Conservation (phyloP, 192 early-diverging fungal genomes). For the Entomortierella lignicola region DNA sequence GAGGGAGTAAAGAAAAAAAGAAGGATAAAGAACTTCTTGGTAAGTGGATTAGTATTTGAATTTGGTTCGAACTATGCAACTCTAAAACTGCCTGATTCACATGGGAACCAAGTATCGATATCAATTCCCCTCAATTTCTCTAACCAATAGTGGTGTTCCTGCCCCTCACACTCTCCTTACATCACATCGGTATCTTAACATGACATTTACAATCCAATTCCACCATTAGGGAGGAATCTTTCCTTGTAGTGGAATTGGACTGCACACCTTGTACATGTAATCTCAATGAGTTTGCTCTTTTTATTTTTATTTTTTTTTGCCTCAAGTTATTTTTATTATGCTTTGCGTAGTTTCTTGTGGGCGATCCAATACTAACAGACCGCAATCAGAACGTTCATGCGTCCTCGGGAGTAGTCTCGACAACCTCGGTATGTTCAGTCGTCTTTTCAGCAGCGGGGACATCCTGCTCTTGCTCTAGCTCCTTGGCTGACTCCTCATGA, state of each 20-base stretch:
- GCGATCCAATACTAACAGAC: too few relatives aligned
- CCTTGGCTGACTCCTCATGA: not conserved
- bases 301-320: too few relatives aligned
- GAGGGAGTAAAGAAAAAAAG: not conserved
- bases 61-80: too few relatives aligned
- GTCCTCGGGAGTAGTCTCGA: not conserved
- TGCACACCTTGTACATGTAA: too few relatives aligned
- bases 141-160: too few relatives aligned
- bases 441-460: not conserved
- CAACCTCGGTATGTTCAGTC: not conserved
- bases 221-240: too few relatives aligned
- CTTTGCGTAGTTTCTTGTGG: too few relatives aligned
- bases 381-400: not conserved
- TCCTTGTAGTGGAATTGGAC: too few relatives aligned
- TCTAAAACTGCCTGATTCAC: not conserved
- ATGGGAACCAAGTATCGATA: not conserved
- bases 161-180: too few relatives aligned
- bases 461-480: slow-evolving; percentile 26
- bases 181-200: too few relatives aligned
- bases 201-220: too few relatives aligned
- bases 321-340: too few relatives aligned
- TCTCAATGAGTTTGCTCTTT: slow-evolving; percentile 6
- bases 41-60: not conserved
- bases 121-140: not conserved
- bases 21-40: not conserved